A percentile compares a stretch with the other conserved stretches of the same genome.
Conservation (phyloP, 306 rosid species). For the Glycine soja region DNA sequence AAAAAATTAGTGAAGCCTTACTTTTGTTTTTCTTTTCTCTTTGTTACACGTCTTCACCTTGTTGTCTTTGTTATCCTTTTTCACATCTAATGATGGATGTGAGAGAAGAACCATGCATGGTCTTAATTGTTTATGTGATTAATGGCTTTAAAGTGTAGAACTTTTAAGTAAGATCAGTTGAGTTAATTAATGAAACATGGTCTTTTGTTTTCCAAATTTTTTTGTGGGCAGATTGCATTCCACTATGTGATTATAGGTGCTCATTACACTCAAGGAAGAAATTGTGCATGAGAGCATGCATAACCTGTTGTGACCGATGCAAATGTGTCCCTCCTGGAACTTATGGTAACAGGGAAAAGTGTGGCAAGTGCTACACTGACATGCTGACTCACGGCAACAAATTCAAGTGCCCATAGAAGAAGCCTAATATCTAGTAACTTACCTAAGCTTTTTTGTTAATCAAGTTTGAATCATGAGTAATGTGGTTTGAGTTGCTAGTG, state of each 20-base stretch:
- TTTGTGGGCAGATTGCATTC: conserved; percentile 64
- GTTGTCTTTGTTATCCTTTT: neutral
- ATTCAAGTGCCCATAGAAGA: conserved; percentile 72
- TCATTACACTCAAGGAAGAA: conserved; percentile 64
- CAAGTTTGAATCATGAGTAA: neutral
- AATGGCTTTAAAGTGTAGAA: neutral
- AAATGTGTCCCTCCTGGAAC: conserved; percentile 96
- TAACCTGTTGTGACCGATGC: conserved; percentile 88
- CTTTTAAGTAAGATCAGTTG: neutral
- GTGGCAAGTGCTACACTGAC: conserved; percentile 91
- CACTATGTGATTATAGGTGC: conserved; percentile 72
- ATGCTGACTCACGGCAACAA: conserved; percentile 76
- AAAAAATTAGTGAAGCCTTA: no score
- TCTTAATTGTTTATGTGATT: no score
- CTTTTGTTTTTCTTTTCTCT: no score
- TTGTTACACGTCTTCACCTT: neutral
- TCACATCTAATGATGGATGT: neutral
- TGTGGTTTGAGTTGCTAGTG: conserved; percentile 28
- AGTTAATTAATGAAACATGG: neutral
- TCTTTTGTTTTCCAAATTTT: neutral
- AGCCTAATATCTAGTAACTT: neutral
- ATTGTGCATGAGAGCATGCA: conserved; percentile 74
- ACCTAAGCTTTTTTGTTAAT: neutral
- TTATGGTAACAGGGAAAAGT: conserved; percentile 75
- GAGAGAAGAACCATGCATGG: neutral